These are phyloP conservation scores for Fusarium buharicum DNA, from an alignment of 2,329 filamentous ascomycete genomes.

Conservation along the genomic window DNA sequence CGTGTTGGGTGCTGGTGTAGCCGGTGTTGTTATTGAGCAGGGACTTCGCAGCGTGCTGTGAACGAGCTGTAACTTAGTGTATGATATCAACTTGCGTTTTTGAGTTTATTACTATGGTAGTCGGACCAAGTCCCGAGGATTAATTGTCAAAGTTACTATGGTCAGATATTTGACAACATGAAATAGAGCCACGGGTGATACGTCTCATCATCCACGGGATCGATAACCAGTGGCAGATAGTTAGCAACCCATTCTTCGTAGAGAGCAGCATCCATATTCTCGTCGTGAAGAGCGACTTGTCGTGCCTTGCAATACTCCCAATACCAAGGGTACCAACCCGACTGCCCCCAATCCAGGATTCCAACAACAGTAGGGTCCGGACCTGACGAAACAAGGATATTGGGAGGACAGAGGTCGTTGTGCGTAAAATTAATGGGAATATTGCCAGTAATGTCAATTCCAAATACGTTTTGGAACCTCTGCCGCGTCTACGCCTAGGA, in stretches of 20 bases:
- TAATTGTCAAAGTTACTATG: no score
- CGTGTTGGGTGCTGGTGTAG: background rate
- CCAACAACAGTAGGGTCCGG: constrained; percentile 33
- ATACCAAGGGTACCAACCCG: constrained; percentile 50
- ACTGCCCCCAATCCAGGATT: constrained; percentile 47
- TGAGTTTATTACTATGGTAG: no score
- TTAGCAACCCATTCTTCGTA: constrained; percentile 47
- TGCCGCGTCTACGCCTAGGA: constrained; percentile 45
- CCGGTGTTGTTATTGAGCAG: constrained; percentile 7
- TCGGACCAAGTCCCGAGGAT: no score
- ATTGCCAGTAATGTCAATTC: constrained; percentile 45
- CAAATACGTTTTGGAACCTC: constrained; percentile 47
- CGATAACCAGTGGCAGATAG: constrained; percentile 48
- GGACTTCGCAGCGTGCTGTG: background rate
- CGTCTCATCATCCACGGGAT: constrained; percentile 47
- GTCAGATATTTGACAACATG: constrained; percentile 13
- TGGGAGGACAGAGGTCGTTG: constrained; percentile 41
- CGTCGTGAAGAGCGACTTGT: constrained; percentile 35
- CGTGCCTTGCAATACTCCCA: constrained; percentile 49
- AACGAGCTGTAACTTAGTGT: no score
- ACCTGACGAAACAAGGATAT: constrained; percentile 40
- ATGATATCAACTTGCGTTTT: no score
- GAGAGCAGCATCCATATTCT: constrained; percentile 35
- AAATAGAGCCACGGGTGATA: constrained; percentile 51
- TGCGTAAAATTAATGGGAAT: constrained; percentile 43